Conservation (phyloP, 257 asterid species). For the Verbascum thapsus region DNA sequence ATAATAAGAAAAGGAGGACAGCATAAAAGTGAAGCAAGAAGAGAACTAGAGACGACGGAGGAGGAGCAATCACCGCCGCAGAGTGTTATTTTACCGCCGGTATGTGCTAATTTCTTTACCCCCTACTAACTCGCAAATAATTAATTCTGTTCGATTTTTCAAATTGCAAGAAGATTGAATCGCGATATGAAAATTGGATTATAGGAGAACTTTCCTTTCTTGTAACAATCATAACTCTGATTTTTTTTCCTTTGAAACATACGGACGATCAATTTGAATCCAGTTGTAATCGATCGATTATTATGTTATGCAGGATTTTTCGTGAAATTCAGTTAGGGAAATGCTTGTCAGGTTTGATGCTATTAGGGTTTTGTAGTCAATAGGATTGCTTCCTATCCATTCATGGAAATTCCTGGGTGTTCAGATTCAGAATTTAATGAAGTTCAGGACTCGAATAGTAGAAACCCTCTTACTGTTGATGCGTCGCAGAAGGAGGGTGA, state of each 20-base stretch:
- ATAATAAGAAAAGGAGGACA: no score
- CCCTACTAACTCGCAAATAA: no score
- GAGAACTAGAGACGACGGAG: no score
- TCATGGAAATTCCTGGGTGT: slow-evolving; percentile 39
- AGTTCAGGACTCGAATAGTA: slow-evolving; percentile 37
- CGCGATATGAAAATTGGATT: no score
- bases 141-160: no score
- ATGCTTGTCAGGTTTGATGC: slow-evolving; percentile 23
- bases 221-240: not conserved
- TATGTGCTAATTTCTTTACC: no score
- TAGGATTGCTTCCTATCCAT: slow-evolving; percentile 24
- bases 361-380: not conserved
- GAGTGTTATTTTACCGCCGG: no score
- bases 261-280: slow-evolving; percentile 9
- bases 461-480: slow-evolving; percentile 30
- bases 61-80: no score
- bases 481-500: no score
- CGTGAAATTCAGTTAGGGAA: slow-evolving; percentile 7
- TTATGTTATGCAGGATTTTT: slow-evolving; percentile 26
- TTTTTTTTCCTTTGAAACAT: not conserved
- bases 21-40: no score
- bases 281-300: slow-evolving; percentile 1
- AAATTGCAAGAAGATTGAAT: no score
- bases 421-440: slow-evolving; percentile 38
- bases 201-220: not conserved